A percentile compares a stretch with the other conserved stretches of the same genome.
Evolutionary conservation across 441 rosid genomes (phyloP).

Genomic region (Isatis lusitanica): DNA sequence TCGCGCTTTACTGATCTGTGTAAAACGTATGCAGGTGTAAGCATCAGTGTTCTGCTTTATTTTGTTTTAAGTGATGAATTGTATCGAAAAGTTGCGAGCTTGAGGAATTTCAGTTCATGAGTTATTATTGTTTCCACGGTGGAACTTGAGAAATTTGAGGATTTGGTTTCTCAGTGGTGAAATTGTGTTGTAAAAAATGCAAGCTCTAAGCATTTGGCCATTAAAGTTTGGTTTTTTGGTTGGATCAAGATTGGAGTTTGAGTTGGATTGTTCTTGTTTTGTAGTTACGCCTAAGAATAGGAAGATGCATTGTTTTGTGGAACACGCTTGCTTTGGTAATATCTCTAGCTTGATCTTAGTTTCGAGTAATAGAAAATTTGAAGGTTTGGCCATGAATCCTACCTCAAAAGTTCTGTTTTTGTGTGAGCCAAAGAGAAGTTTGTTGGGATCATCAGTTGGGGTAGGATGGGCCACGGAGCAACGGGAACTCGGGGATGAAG

Average conservation of each 20-base stretch:
- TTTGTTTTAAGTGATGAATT: not conserved
- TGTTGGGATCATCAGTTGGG: slow-evolving; percentile 37
- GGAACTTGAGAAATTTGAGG: slow-evolving; percentile 9
- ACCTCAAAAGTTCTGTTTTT: slow-evolving; percentile 38
- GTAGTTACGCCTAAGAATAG: slow-evolving; percentile 35
- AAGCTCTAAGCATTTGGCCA: slow-evolving; percentile 50
- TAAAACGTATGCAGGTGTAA: slow-evolving; percentile 4
- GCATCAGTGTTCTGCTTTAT: not conserved
- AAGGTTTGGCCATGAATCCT: slow-evolving; percentile 27
- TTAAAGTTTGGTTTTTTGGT: slow-evolving; percentile 42
- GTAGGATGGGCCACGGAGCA: slow-evolving; percentile 61
- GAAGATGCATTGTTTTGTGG: slow-evolving; percentile 34
- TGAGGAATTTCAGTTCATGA: slow-evolving; percentile 20
- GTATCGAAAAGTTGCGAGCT: not conserved
- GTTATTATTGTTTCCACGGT: not conserved
- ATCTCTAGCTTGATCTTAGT: slow-evolving; percentile 34
- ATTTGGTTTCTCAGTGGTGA: slow-evolving; percentile 19
- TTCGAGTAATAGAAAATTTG: slow-evolving; percentile 37
- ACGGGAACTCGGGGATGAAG: slow-evolving; percentile 46
- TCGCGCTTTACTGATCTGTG: not conserved
- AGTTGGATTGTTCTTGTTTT: slow-evolving; percentile 43
- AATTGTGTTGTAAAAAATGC: slow-evolving; percentile 45
- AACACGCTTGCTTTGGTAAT: slow-evolving; percentile 32
- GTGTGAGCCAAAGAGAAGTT: slow-evolving; percentile 39
- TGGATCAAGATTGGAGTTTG: slow-evolving; percentile 51